Percentiles rank a stretch among this genome's conserved stretches.
phyloP scores from a whole-genome alignment of 257 asterid species.

The Solanum chiquidenum region DNA sequence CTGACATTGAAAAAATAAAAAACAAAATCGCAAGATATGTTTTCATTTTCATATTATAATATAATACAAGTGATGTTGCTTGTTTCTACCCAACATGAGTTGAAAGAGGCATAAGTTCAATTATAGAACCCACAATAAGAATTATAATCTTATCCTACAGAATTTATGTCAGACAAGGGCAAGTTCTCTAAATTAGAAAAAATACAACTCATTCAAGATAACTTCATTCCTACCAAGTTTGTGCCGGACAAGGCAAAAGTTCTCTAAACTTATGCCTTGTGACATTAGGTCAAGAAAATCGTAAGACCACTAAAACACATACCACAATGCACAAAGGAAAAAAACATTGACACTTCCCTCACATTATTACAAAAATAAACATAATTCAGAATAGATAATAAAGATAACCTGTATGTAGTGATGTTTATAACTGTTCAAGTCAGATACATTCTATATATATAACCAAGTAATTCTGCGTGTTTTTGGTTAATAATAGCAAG shows the following conservation, averaged over 20 bases:
- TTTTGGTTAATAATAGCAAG: neutral
- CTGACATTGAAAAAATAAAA: too few relatives aligned
- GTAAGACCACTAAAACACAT: neutral
- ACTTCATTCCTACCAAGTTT: too few relatives aligned
- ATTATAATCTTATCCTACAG: too few relatives aligned
- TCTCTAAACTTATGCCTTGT: neutral
- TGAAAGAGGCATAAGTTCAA: neutral
- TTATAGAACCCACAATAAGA: neutral
- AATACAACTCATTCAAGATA: too few relatives aligned
- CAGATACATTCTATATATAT: neutral
- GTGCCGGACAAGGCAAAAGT: too few relatives aligned
- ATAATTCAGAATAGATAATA: neutral
- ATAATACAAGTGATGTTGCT: too few relatives aligned
- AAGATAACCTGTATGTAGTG: neutral
- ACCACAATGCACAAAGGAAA: neutral
- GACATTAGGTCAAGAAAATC: neutral
- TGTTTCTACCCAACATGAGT: neutral
- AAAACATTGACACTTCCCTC: neutral
- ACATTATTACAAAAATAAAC: neutral
- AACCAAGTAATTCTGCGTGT: neutral
- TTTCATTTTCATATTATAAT: too few relatives aligned
- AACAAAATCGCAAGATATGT: too few relatives aligned
- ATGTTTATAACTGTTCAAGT: neutral
- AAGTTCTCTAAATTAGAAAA: too few relatives aligned
- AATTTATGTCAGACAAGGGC: too few relatives aligned